A percentile compares a stretch with the other conserved stretches of the same genome.
Evolutionary conservation across 345 rosid species (phyloP).

Genomic region (Microcos paniculata): DNA sequence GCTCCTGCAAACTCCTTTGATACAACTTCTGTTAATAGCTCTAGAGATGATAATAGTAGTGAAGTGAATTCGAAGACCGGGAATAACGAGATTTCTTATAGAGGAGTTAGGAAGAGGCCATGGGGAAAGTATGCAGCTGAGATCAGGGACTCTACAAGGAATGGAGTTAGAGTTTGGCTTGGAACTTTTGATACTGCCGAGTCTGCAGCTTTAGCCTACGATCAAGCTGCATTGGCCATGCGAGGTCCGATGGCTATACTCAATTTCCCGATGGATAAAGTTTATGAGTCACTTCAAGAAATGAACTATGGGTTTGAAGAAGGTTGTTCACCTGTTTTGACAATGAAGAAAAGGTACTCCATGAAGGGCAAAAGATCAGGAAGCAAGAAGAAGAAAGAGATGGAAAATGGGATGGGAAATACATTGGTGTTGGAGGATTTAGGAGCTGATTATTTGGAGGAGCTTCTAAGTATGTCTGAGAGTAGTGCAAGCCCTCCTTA

Average conservation of each 20-base stretch:
- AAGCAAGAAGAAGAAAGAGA: conserved; percentile 35
- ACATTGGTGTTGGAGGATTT: conserved; percentile 59
- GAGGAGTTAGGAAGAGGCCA: conserved; percentile 64
- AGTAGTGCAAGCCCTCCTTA: neutral
- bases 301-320: conserved; percentile 33
- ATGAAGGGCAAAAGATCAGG: conserved; percentile 38
- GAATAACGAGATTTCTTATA: conserved; percentile 33
- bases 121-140: conserved; percentile 78
- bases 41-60: conserved; percentile 7
- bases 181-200: conserved; percentile 69
- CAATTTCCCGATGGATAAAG: conserved; percentile 53
- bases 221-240: conserved; percentile 68
- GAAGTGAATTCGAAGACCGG: conserved; percentile 28
- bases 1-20: conserved; percentile 20
- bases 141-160: conserved; percentile 66
- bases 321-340: conserved; percentile 51
- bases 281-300: conserved; percentile 41
- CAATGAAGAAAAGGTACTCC: conserved; percentile 49
- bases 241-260: conserved; percentile 51
- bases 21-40: neutral
- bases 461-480: conserved; percentile 35
- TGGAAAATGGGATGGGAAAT: conserved; percentile 29
- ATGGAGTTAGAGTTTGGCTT: conserved; percentile 60
- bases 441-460: conserved; percentile 62
- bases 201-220: conserved; percentile 69